Evolutionary conservation across 768 basidiomycete genomes (phyloP).

Genomic region (Ramaria sp.): DNA sequence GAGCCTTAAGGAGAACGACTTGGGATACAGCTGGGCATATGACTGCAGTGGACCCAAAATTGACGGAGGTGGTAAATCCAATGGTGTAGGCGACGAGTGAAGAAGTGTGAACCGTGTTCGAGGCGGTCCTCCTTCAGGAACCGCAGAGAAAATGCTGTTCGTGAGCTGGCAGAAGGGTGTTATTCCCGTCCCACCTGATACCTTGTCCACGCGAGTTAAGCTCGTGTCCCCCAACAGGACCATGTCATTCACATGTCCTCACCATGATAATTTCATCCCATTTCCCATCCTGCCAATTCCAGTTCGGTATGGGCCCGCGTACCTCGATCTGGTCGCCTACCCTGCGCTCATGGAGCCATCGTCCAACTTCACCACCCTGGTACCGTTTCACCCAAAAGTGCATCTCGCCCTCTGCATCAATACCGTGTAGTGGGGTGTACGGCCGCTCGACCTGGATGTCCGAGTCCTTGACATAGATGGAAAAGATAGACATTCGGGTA

Average conservation of each 20-base stretch:
- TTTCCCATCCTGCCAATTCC: constrained; percentile 35
- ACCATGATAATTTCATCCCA: constrained; percentile 84
- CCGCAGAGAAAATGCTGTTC: constrained; percentile 35
- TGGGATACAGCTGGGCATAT: constrained; percentile 40
- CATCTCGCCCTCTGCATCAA: constrained; percentile 57
- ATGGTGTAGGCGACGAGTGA: constrained; percentile 52
- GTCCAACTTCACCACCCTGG: constrained; percentile 65
- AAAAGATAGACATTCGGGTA: constrained; percentile 43
- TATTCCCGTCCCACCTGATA: constrained; percentile 82
- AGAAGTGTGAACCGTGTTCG: constrained; percentile 58
- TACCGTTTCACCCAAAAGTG: constrained; percentile 77
- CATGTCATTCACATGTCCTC: constrained; percentile 12
- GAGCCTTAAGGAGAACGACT: constrained; percentile 42
- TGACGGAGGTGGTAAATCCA: constrained; percentile 57
- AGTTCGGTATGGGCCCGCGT: constrained; percentile 65
- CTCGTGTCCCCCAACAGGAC: not conserved
- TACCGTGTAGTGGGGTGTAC: constrained; percentile 70
- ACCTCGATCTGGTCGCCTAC: constrained; percentile 62
- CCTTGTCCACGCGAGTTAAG: constrained; percentile 36
- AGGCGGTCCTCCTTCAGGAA: constrained; percentile 11
- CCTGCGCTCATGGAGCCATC: constrained; percentile 68
- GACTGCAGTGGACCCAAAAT: constrained; percentile 43
- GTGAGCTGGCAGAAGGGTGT: constrained; percentile 79
- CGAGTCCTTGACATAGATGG: constrained; percentile 73
- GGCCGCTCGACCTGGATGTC: constrained; percentile 83